These are phyloP conservation scores for Immersiella caudata DNA, from an alignment of 495 filamentous ascomycete genomes.

Conservation along the genomic window DNA sequence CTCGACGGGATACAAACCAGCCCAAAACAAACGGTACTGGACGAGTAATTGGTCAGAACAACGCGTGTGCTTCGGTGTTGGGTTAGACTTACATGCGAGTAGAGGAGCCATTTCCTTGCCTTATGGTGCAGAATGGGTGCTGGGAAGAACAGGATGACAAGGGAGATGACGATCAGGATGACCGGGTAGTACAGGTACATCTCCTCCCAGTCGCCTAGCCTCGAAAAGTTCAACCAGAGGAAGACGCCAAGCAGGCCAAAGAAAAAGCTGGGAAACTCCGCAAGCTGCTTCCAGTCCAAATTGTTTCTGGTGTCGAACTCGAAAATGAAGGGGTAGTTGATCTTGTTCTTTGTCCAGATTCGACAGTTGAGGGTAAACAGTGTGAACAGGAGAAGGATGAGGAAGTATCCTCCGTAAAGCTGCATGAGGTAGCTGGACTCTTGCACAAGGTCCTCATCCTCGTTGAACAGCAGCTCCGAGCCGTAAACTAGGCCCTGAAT, in stretches of 20 bases:
- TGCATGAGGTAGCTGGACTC: slow-evolving; percentile 77
- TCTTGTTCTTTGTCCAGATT: slow-evolving; percentile 78
- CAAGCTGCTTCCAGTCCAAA: slow-evolving; percentile 85
- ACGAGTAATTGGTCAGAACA: background rate
- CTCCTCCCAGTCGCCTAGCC: slow-evolving; percentile 57
- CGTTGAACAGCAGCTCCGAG: slow-evolving; percentile 53
- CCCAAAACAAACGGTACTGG: slow-evolving; percentile 82
- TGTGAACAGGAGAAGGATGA: slow-evolving; percentile 70
- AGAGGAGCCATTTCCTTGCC: slow-evolving; percentile 79
- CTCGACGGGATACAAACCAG: slow-evolving; percentile 89
- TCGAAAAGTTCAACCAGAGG: slow-evolving; percentile 85
- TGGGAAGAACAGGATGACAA: slow-evolving; percentile 73
- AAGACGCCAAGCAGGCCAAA: slow-evolving; percentile 75
- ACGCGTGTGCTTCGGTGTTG: background rate
- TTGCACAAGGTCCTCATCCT: slow-evolving; percentile 48
- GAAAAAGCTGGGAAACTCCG: slow-evolving; percentile 80
- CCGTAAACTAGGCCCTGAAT: slow-evolving; percentile 75
- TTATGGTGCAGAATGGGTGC: slow-evolving; percentile 72
- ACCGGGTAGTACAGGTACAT: slow-evolving; percentile 89
- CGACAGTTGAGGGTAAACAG: slow-evolving; percentile 79
- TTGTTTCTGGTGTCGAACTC: slow-evolving; percentile 87
- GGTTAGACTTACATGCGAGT: slow-evolving; percentile 69
- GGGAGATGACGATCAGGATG: slow-evolving; percentile 70
- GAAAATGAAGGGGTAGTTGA: slow-evolving; percentile 96
- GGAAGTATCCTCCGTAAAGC: slow-evolving; percentile 85